Conservation (phyloP, 345 rosid species). For the Brassica napus region DNA sequence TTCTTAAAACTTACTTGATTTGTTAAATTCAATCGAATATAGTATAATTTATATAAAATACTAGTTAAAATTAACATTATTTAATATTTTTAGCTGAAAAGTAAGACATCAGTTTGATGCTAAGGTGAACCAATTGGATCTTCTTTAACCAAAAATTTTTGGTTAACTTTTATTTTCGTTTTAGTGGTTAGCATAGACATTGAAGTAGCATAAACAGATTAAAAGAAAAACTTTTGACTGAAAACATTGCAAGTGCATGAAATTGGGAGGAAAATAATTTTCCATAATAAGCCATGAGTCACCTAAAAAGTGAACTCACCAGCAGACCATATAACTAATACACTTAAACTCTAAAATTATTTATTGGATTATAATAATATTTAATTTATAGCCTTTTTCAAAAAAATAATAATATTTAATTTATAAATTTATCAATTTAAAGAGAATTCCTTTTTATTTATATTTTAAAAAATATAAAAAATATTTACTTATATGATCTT, state of each 20-base stretch:
- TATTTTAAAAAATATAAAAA: no score
- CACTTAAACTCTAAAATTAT: no score
- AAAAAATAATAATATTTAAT: no score
- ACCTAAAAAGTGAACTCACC: neutral
- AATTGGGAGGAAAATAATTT: neutral
- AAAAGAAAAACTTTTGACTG: neutral
- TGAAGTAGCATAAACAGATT: neutral
- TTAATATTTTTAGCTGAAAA: neutral
- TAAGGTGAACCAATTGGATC: neutral
- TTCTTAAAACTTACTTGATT: neutral
- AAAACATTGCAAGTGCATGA: conserved; percentile 4
- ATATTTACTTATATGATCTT: no score
- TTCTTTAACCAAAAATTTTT: neutral
- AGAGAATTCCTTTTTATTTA: no score
- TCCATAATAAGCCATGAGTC: neutral
- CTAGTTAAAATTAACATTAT: neutral
- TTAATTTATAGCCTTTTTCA: no score
- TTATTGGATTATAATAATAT: neutral
- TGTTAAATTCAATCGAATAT: neutral
- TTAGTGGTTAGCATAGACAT: neutral
- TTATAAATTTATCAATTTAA: no score
- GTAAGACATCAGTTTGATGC: neutral
- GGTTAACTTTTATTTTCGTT: neutral
- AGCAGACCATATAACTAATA: no score
- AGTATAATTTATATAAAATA: neutral